Percentiles rank a stretch among this genome's conserved stretches.
Conservation (phyloP, 768 basidiomycete genomes). For the Candolleomyces aberdarensis region DNA sequence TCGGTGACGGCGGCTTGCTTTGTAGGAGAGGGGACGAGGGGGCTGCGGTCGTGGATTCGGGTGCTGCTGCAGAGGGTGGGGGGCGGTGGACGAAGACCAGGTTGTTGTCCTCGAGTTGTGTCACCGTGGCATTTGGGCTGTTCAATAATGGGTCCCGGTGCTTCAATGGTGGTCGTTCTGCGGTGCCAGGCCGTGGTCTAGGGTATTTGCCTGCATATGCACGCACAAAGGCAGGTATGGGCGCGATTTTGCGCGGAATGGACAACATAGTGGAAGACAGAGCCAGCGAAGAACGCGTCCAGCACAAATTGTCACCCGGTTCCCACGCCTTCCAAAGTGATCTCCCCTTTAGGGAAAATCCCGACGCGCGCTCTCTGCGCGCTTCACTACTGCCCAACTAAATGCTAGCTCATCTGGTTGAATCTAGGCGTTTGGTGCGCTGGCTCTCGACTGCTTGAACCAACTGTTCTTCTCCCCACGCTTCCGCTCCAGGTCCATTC, state of each 20-base stretch:
- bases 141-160: slow-evolving; percentile 55
- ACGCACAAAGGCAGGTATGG: slow-evolving; percentile 25
- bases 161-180: slow-evolving; percentile 55
- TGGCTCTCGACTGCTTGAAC: too few relatives aligned
- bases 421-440: neutral
- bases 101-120: slow-evolving; percentile 46
- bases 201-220: slow-evolving; percentile 46
- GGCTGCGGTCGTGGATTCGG: slow-evolving; percentile 63
- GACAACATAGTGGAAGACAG: slow-evolving; percentile 7
- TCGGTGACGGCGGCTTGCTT: slow-evolving; percentile 23
- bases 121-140: slow-evolving; percentile 51
- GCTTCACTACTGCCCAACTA: neutral
- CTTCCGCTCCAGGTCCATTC: too few relatives aligned
- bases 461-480: too few relatives aligned
- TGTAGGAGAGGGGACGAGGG: slow-evolving; percentile 72
- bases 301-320: slow-evolving; percentile 2
- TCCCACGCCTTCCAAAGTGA: slow-evolving; percentile 8
- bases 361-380: neutral
- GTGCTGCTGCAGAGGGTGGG: slow-evolving; percentile 75
- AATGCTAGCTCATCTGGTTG: neutral
- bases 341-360: neutral
- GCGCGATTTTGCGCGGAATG: slow-evolving; percentile 20
- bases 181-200: slow-evolving; percentile 47
- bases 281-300: neutral
- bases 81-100: slow-evolving; percentile 83